Base-by-base conservation (phyloP, 345 rosid genomes). In the Anacardium occidentale region DNA sequence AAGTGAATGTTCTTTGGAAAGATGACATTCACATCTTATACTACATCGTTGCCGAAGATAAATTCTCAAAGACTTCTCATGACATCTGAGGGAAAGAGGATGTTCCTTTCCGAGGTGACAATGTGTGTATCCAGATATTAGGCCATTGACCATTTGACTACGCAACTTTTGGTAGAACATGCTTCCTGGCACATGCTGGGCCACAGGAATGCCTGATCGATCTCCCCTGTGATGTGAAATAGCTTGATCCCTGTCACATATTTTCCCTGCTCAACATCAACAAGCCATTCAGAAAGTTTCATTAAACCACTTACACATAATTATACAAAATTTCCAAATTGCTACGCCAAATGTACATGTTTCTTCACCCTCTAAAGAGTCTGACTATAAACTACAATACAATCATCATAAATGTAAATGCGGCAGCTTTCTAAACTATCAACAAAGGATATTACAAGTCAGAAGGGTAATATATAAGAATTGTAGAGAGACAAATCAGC, bases 251-350 rank as follows among this genome's bases (percentile, higher is more conserved):
- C 69, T 76, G 58, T 73, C 75, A 80, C 60, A 69, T 58, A 34
- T 63, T 47, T 78, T 85, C 61, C 91, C 95, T 92, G 84, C 52
- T 65, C 40, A n/a, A 71, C 29, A 54, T 54, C 54, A 64, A 40
- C 72, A 55, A 75, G 54, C 73, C 18, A 66, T 24, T 22, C 20
- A 56, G 56, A 69, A 47, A 51, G 20, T 48, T 25, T 51, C 12
- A 24, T 18, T 53, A 63, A 64, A 64, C 45, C n/a, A 68, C 25
- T 2, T 45, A 60, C 63, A 61, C n/a, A 48, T 57, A 44, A 37
- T 51, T 32, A 67, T 44, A 59, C 22, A 56, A 3, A 4, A 40
- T 37, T 24, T 42, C 15, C 24, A 17, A 0, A 24, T 10, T 17
- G 29, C 24, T 65, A 26, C 10, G 0, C 12, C 14, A 3, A 70